Percentiles rank a stretch among this genome's conserved stretches.
Conservation (phyloP, 495 filamentous ascomycete species). For the Neurospora sp. region DNA sequence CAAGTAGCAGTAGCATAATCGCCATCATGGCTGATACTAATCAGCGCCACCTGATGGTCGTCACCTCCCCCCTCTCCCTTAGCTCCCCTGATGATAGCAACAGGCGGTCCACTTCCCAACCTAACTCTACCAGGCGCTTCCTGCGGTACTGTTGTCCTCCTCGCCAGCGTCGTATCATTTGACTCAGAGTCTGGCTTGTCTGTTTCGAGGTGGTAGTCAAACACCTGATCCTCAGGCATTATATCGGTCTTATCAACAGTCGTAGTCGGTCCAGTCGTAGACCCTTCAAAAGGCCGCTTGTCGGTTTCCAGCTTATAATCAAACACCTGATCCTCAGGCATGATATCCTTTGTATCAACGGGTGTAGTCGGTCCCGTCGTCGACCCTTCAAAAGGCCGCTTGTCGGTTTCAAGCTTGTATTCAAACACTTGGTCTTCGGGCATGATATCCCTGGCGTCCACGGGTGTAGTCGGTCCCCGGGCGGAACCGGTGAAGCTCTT, state of each 20-base stretch:
- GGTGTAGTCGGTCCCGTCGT: background rate
- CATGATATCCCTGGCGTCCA: background rate
- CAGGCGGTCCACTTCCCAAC: slow-evolving; percentile 7
- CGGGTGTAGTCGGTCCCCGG: background rate
- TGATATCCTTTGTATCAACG: background rate
- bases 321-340: background rate
- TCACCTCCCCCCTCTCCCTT: background rate
- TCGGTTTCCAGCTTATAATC: background rate
- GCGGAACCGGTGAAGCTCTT: background rate
- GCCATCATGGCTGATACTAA: slow-evolving; percentile 32
- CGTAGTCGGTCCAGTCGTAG: background rate
- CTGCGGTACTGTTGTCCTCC: background rate
- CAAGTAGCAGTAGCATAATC: slow-evolving; percentile 27
- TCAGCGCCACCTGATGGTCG: slow-evolving; percentile 11
- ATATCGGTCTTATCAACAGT: background rate
- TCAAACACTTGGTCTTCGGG: background rate
- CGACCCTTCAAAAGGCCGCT: background rate
- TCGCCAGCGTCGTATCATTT: background rate
- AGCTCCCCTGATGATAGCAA: slow-evolving; percentile 15
- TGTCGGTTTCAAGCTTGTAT: background rate
- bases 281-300: background rate
- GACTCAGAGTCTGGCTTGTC: background rate
- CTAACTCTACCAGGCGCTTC: background rate
- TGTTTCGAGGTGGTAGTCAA: background rate
- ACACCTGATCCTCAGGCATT: background rate